Evolutionary conservation across 176 grass and related monocot species (phyloP), one percentile per base, ranked within the genome.

Genomic region (Cymbopogon citratus): DNA sequence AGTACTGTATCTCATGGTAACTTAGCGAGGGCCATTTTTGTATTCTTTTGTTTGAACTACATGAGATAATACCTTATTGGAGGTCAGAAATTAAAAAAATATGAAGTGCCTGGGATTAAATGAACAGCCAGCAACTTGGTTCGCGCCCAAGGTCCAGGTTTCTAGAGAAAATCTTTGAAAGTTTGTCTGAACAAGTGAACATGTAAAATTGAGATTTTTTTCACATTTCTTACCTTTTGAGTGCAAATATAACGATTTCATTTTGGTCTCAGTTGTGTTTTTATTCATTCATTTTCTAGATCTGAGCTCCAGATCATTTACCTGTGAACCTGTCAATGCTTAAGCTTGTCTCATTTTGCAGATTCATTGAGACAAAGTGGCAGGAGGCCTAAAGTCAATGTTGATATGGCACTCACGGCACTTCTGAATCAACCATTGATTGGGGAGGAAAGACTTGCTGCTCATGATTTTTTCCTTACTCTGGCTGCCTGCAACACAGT

Each of bases 401-500:
- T 96, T 81, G 93, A 99, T 74, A 69, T 75, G 71, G 80, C 77
- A 77, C 91, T 99, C 23, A 38, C 74, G 52, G 33, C 57, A 73
- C 68, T 99, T 87, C 90, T 99, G 81, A 88, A 80, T 54, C 80
- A 84, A 87, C 80, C 87, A 59, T 88, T 95, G 74, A 39, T 84
- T 82, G 91, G 81, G 61, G 93, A 95, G 77, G 93, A 99, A 84
- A 95, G 93, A 83, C 76, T 88, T 86, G 83, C 91, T 68, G 91
- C 97, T 67, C 93, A 99, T 83, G 88, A 99, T 80, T 99, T 99
- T 85, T 99, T 99, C 59, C 93, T 99, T 68, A 99, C 97, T 71
- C 82, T 99, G 83, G 89, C 97, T 85, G 97, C 97, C 59, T 99
- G 97, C 85, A 99, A 99, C 73, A 96, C 97, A 67, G 97, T 99